Conservation (phyloP, 306 rosid genomes). For the Dalbergia cultrata region DNA sequence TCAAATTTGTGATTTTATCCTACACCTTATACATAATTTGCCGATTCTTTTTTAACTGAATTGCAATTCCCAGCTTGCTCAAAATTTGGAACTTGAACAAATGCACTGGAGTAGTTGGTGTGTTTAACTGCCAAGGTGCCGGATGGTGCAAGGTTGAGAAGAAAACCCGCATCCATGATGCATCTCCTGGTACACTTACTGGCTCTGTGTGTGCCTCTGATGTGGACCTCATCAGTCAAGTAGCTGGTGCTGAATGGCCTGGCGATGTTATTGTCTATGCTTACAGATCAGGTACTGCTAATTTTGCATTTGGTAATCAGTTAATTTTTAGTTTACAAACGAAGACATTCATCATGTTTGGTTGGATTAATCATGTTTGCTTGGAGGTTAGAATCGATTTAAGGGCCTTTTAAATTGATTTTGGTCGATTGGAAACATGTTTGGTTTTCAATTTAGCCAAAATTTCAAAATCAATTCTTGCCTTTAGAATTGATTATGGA, state of each 20-base stretch:
- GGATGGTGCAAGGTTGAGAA: conserved; percentile 93
- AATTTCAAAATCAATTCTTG: no score
- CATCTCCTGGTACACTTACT: conserved; percentile 79
- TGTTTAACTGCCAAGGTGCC: conserved; percentile 98
- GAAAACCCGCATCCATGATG: conserved; percentile 82
- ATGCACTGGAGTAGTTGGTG: conserved; percentile 92
- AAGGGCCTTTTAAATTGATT: no score
- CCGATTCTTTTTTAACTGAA: conserved; percentile 11
- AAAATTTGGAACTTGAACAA: conserved; percentile 96
- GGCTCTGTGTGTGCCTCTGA: conserved; percentile 70
- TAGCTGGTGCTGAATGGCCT: conserved; percentile 77
- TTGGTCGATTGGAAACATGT: no score
- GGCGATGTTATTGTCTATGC: conserved; percentile 77
- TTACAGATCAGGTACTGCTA: conserved; percentile 68
- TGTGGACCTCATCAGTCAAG: conserved; percentile 70
- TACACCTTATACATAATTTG: neutral
- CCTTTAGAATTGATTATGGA: no score
- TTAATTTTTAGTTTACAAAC: conserved; percentile 35
- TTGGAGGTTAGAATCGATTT: no score
- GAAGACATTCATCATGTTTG: no score
- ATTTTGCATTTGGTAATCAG: conserved; percentile 38
- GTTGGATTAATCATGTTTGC: no score
- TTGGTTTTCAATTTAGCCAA: no score
- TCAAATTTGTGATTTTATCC: no score
- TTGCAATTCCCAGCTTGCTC: conserved; percentile 74